Evolutionary conservation across 768 basidiomycete genomes (phyloP), one percentile per base, ranked within the genome.

Genomic region (Filobasidium wieringae): DNA sequence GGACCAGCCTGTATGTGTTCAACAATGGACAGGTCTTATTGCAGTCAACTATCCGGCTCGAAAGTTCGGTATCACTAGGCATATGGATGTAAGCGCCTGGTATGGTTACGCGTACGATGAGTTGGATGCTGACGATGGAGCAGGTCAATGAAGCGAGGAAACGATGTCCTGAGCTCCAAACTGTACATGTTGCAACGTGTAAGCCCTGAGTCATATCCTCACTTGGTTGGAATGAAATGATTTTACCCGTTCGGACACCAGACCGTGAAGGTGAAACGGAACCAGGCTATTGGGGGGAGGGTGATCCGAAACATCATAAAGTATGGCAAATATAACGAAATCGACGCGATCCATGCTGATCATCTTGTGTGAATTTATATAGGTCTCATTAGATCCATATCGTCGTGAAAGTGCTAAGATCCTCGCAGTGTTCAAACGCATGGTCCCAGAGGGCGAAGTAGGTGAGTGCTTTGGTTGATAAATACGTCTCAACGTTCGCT

Each of bases 41-140:
- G 95, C 95, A 0, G 86, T 97, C 62, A 96, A 92, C 74, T 97
- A 99, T 69, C 84, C 91, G 4, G 93, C 95, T 0, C 81, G 95
- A 62, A 83, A 82, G 67, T 96, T 80, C 69, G 93, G 92, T 4
- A 92, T 99, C 65, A 87, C 88, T n/a, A 50, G 60, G 22, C 60
- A 61, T 29, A 61, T 61, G 60, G 55, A 56, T 39, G 60, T 60
- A 30, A 41, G 59, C 26, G 17, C 22, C 34, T 32, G 37, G 11
- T 22, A 24, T 27, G 27, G 4, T 2, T n/a, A 19, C 17, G 51
- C 51, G 29, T 27, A 24, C 31, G 14, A 51, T 39, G 11, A 31
- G 34, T 41, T 27, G 33, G 1, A 14, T 32, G 14, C 24, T 49
- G 2, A 24, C 14, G 22, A 49, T 40, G 12, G 27, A 43, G 24